Conservation (phyloP, 345 rosid genomes). For the Corchorus olitorius region DNA sequence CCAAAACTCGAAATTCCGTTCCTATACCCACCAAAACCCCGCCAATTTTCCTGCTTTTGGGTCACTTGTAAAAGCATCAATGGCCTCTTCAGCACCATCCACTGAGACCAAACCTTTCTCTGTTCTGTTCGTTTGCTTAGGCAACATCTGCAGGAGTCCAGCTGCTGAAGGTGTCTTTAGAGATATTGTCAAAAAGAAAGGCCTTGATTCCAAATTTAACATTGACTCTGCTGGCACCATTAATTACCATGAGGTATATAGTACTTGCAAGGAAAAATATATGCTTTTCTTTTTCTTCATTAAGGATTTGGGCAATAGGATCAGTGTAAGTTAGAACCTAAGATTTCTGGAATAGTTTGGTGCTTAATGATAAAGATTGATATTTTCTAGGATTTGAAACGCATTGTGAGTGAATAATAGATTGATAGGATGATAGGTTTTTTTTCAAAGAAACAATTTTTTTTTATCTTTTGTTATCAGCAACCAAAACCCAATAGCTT, state of each 20-base stretch:
- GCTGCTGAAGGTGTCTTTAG: slow-evolving; percentile 96
- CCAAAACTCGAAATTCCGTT: slow-evolving; percentile 19
- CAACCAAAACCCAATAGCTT: neutral
- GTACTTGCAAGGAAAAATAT: neutral
- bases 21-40: slow-evolving; percentile 19
- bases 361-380: neutral
- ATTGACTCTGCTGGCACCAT: slow-evolving; percentile 97
- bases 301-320: neutral
- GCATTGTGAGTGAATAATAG: neutral
- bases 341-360: neutral
- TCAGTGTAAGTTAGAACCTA: neutral
- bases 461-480: neutral
- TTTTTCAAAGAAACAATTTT: no score
- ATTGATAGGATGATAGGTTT: neutral
- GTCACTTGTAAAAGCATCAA: slow-evolving; percentile 41
- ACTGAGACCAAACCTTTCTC: slow-evolving; percentile 64
- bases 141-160: slow-evolving; percentile 94
- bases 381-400: neutral
- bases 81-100: slow-evolving; percentile 50
- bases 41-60: slow-evolving; percentile 21
- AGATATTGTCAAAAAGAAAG: slow-evolving; percentile 72
- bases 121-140: slow-evolving; percentile 87
- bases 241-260: slow-evolving; percentile 74
- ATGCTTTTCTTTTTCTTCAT: neutral
- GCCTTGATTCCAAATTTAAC: slow-evolving; percentile 64